Base-by-base conservation (phyloP, 2,329 filamentous ascomycete genomes). In the Aspergillus costaricaensis region DNA sequence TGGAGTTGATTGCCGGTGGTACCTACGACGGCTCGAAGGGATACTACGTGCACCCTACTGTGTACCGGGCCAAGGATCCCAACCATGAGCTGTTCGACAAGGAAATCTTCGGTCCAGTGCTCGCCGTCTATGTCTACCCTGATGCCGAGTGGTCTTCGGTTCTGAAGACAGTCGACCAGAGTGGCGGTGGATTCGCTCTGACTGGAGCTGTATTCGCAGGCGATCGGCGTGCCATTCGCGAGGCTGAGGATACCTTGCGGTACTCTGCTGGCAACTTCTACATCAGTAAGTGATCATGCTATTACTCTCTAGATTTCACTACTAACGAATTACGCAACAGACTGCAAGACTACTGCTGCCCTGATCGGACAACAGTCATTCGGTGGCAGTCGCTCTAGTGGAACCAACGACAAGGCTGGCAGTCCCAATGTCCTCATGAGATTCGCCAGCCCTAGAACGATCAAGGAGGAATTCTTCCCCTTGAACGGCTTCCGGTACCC, bases 31-130 rank as follows among this genome's bases (percentile, higher is more conserved):
- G 84, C 60, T 87, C 84, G 64, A 87, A 87, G 74, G 92, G 91
- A 58, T 96, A 88, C 81, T 96, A 86, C 77, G 85, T 96, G 69
- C 83, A 90, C 76, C 91, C 91, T 3, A 94, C 91, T 62, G 83
- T 96, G 71, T 95, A 93, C 81, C 77, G 83, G 61, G 89, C 90
- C 44, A 86, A 82, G 54, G 87, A 89, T 74, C 86, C 90, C 0
- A 77, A 83, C 59, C 91, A 95, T 80, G 82, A 83, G 63, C 86
- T 93, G 68, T 82, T 96, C 60, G 86, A 82, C 61, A 88, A 85
- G 49, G 91, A 96, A 77, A 86, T 95, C 65, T 96, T 96, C 76
- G 91, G 91, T 1, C 91, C 91, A 23, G 81, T 94, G 39, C 81
- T 94, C 47, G 84, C 85, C 17, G 79, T 88, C 3, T 86, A 95